phyloP scores from a whole-genome alignment of 345 rosid species.

The Atalantia buxifolia region DNA sequence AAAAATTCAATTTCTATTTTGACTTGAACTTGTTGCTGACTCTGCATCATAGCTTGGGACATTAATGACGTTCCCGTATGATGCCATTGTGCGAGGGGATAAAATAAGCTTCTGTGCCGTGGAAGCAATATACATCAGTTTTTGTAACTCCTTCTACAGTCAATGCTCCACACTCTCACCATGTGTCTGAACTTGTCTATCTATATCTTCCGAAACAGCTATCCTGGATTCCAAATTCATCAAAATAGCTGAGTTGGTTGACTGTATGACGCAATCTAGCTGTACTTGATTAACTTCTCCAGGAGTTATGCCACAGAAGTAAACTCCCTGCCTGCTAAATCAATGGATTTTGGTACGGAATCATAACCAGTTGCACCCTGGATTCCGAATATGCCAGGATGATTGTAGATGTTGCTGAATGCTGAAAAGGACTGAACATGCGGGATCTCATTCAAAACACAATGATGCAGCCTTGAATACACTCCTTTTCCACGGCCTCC shows the following conservation, averaged over 20 bases:
- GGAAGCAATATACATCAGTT: constrained; percentile 45
- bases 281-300: constrained; percentile 65
- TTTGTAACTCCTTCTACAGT: constrained; percentile 49
- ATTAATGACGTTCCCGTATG: constrained; percentile 62
- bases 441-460: constrained; percentile 63
- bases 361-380: constrained; percentile 64
- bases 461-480: constrained; percentile 81
- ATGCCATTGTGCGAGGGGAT: constrained; percentile 83
- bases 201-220: constrained; percentile 66
- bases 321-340: constrained; percentile 63
- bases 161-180: constrained; percentile 64
- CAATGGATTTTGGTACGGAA: constrained; percentile 58
- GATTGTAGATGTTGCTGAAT: constrained; percentile 71
- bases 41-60: constrained; percentile 49
- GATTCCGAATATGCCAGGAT: constrained; percentile 60
- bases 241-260: constrained; percentile 72
- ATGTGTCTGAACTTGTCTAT: constrained; percentile 69
- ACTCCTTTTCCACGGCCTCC: constrained; percentile 98
- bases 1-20: constrained; percentile 11
- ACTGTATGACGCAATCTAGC: constrained; percentile 65
- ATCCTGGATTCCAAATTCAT: constrained; percentile 91
- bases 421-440: constrained; percentile 74
- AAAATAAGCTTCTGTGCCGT: constrained; percentile 51
- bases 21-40: constrained; percentile 55
- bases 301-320: constrained; percentile 53